Conservation (phyloP, 2,329 filamentous ascomycete species). For the Apiospora marii region DNA sequence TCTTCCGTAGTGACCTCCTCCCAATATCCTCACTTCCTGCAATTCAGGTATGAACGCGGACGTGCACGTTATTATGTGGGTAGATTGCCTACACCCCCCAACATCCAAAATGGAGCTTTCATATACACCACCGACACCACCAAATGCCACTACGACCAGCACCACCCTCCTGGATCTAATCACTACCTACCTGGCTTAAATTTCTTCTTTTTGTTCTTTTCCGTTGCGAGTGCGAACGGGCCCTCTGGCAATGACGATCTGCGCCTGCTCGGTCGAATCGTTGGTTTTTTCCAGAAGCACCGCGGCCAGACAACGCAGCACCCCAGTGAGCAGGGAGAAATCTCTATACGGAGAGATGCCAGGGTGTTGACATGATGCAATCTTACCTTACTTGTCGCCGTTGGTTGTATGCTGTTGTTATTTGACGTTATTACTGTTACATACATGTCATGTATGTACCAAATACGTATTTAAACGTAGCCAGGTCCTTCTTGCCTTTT, state of each 20-base stretch:
- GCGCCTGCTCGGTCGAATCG: not conserved
- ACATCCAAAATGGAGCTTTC: constrained; percentile 5
- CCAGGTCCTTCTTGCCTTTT: not conserved
- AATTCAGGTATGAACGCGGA: constrained; percentile 15
- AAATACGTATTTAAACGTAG: not conserved
- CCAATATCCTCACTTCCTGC: constrained; percentile 16
- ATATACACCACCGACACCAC: constrained; percentile 12
- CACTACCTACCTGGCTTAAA: not conserved
- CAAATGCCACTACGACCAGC: not conserved
- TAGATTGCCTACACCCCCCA: constrained; percentile 13
- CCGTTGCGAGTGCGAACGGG: constrained; percentile 6
- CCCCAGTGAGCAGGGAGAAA: not conserved
- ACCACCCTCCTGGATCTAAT: not conserved
- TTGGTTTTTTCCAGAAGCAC: not conserved
- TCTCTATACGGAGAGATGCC: not conserved
- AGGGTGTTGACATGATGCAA: not conserved
- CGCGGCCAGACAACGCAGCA: not conserved
- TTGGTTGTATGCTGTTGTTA: not conserved
- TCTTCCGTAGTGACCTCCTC: constrained; percentile 13
- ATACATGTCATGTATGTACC: not conserved
- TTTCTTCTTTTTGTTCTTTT: constrained; percentile 17
- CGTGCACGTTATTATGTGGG: constrained; percentile 13
- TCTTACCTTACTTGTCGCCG: not conserved
- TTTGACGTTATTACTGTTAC: not conserved
- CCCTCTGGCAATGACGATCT: constrained; percentile 7